Conservation (phyloP, 78 protist species). For the Dictyostelium intermedium region DNA sequence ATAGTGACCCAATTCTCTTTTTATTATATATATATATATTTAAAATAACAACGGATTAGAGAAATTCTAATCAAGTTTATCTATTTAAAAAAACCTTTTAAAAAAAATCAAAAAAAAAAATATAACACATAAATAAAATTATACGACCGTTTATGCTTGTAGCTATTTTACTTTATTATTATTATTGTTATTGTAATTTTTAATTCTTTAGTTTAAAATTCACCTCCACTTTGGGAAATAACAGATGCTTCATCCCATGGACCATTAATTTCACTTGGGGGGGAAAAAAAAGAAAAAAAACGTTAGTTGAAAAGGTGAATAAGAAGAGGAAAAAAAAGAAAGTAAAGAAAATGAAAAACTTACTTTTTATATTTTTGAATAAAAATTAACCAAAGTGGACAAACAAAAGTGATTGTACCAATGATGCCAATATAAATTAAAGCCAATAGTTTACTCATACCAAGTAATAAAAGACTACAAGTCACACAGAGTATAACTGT, state of each 20-base stretch:
- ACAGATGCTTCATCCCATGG: conserved; percentile 85
- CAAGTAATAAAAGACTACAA: conserved; percentile 43
- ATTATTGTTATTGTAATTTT: neutral
- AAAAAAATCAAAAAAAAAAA: neutral
- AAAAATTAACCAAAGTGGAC: conserved; percentile 79
- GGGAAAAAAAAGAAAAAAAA: neutral
- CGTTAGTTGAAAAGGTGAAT: neutral
- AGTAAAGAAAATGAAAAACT: neutral
- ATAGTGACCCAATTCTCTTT: too few species aligned
- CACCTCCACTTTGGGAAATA: conserved; percentile 51
- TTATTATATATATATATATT: neutral
- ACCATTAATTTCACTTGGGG: conserved; percentile 63
- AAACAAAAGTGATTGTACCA: conserved; percentile 50
- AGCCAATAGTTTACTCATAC: conserved; percentile 47
- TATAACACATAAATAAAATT: neutral
- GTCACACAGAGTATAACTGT: conserved; percentile 56
- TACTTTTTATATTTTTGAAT: conserved; percentile 83
- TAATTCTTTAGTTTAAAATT: conserved; percentile 3
- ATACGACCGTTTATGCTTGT: neutral
- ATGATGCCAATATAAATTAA: conserved; percentile 61
- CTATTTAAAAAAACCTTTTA: neutral
- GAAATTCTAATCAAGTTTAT: neutral
- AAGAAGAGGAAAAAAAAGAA: neutral
- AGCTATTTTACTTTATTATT: neutral
- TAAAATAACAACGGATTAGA: neutral